Evolutionary conservation across 306 rosid species (phyloP), one percentile per base, ranked within the genome.

Genomic region (Fagus sylvatica): DNA sequence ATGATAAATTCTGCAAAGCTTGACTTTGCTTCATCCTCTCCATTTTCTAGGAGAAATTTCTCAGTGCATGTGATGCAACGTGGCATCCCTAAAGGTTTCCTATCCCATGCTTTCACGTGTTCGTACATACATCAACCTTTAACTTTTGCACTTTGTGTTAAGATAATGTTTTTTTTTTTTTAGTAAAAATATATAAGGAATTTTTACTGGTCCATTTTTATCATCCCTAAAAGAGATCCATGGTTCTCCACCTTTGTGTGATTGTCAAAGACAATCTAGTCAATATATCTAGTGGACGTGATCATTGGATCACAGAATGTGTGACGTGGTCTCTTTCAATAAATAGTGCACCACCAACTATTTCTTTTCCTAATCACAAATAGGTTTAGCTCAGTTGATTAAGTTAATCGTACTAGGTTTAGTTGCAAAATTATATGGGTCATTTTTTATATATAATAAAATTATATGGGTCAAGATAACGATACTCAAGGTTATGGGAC

Each of bases 41-140:
- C 17, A 9, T 32, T 9, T 9, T n/a, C 2, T 3, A 46, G 51
- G 51, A 46, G 51, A 17, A 17, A 10, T 71, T 30, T 34, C 40
- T 17, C 19, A 12, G 13, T 34, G 49, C 73, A 69, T n/a, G 51
- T 40, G 69, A 40, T 39, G 73, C 67, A 66, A 64, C 67, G 41
- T 82, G 82, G 73, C 5, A 71, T 51, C 13, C 62, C 48, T n/a
- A 68, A 19, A 30, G 71, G 68, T 3, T 13, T 15, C 36, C 40
- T 2, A 33, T 40, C 56, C 53, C 57, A 34, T 69, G 67, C 48
- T 54, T 28, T 61, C 82, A 83, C 88, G 69, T 81, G 93, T 76
- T 83, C 91, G 87, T 87, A 85, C 88, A 54, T 64, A 22, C 28
- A 28, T 48, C 78, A 70, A 71, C 65, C 41, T n/a, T 73, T 4